Evolutionary conservation across 805 yeast species (phyloP).

Genomic region (Candida quercuum): DNA sequence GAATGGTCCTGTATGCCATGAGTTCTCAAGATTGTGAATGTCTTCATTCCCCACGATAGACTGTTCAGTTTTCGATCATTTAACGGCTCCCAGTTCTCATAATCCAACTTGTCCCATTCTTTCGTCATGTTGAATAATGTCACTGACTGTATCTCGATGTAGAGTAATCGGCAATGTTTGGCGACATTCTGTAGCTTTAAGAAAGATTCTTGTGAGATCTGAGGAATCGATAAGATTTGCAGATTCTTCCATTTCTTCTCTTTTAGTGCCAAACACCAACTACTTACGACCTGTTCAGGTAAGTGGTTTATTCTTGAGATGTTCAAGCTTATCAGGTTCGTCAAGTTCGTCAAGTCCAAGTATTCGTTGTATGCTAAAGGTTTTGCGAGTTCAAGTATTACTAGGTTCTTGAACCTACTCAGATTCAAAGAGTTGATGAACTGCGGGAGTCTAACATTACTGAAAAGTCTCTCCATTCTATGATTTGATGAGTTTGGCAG

Average conservation of each 20-base stretch:
- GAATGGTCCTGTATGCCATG: slow-evolving; percentile 5
- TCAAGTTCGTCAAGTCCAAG: too few relatives aligned
- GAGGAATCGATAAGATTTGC: slow-evolving; percentile 17
- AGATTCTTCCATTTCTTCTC: slow-evolving; percentile 18
- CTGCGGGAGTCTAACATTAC: slow-evolving; percentile 17
- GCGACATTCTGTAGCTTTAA: slow-evolving; percentile 15
- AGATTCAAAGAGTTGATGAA: slow-evolving; percentile 11
- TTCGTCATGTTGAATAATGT: slow-evolving; percentile 7
- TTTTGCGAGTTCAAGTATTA: too few relatives aligned
- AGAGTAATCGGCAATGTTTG: slow-evolving; percentile 10
- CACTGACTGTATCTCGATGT: slow-evolving; percentile 13
- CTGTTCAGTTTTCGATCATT: slow-evolving; percentile 6
- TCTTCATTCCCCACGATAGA: slow-evolving; percentile 18
- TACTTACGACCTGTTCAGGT: slow-evolving; percentile 15
- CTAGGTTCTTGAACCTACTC: slow-evolving; percentile 6
- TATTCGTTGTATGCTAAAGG: slow-evolving; percentile 10
- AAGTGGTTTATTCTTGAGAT: slow-evolving; percentile 9
- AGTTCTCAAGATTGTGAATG: slow-evolving; percentile 8
- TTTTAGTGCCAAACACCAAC: slow-evolving; percentile 20
- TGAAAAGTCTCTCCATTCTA: slow-evolving; percentile 29
- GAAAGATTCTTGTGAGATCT: slow-evolving; percentile 12
- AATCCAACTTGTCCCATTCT: slow-evolving; percentile 17
- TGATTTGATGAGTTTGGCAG: slow-evolving; percentile 21
- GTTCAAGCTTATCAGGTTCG: slow-evolving; percentile 15
- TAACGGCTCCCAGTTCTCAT: slow-evolving; percentile 12